A percentile compares a stretch with the other conserved stretches of the same genome.
phyloP scores from a whole-genome alignment of 768 basidiomycete species.

The Psilocybe cyanescens region DNA sequence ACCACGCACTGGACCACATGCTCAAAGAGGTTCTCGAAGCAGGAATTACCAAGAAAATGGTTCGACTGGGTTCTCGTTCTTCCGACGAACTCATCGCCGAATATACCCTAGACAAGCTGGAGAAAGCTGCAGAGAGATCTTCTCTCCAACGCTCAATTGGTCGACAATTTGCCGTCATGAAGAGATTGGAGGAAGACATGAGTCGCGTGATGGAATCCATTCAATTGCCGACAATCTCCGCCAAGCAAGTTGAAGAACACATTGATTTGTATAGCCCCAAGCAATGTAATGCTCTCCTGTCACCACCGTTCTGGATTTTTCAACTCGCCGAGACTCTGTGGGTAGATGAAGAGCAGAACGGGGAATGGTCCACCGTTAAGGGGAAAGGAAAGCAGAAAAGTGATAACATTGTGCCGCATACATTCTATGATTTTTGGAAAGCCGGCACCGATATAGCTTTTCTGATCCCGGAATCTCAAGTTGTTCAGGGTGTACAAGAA shows the following conservation, averaged over 20 bases:
- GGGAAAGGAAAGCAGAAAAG: constrained; percentile 18
- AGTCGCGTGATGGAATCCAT: constrained; percentile 1
- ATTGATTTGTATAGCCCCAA: constrained; percentile 32
- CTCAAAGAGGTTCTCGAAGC: constrained; percentile 66
- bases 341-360: constrained; percentile 8
- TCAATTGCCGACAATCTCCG: constrained; percentile 1
- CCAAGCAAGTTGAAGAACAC: neutral
- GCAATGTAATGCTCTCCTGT: constrained; percentile 33
- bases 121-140: constrained; percentile 44
- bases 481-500: neutral
- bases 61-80: constrained; percentile 70
- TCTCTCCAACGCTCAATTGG: constrained; percentile 39
- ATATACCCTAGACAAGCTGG: constrained; percentile 65
- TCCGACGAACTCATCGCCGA: constrained; percentile 60
- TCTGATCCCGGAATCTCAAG: constrained; percentile 23
- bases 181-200: neutral
- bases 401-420: constrained; percentile 20
- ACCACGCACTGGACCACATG: constrained; percentile 81
- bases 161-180: neutral
- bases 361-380: constrained; percentile 7
- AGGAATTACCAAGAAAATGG: constrained; percentile 60
- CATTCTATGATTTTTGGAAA: constrained; percentile 58
- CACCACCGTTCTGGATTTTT: constrained; percentile 57
- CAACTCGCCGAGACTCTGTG: neutral
- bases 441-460: constrained; percentile 50